Evolutionary conservation across 768 basidiomycete species (phyloP).

Genomic region (Flagelloscypha sp.): DNA sequence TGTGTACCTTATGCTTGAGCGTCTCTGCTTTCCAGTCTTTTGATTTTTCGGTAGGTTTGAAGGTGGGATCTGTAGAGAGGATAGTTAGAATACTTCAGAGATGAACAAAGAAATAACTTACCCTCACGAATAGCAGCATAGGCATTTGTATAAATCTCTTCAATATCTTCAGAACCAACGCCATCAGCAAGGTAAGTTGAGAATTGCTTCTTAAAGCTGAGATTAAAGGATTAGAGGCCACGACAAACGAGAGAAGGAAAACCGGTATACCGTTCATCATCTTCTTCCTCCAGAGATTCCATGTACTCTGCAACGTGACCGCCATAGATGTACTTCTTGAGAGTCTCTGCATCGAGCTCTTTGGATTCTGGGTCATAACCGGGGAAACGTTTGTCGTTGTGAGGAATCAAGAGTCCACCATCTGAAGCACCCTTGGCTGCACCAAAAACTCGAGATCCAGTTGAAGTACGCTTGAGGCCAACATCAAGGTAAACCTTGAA

Average conservation of each 20-base stretch:
- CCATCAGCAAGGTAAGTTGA: slow-evolving; percentile 91
- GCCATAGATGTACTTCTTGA: slow-evolving; percentile 97
- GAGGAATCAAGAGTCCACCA: slow-evolving; percentile 96
- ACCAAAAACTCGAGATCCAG: slow-evolving; percentile 95
- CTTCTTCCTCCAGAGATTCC: slow-evolving; percentile 98
- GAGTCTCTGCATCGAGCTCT: slow-evolving; percentile 84
- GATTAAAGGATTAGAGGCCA: slow-evolving; percentile 6
- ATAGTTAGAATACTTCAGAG: no score
- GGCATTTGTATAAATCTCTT: slow-evolving; percentile 89
- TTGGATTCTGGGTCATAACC: slow-evolving; percentile 93
- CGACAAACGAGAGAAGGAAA: slow-evolving; percentile 1
- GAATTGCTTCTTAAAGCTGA: slow-evolving; percentile 96
- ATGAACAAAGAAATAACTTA: no score
- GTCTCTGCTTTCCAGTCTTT: slow-evolving; percentile 88
- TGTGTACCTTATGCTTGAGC: slow-evolving; percentile 57
- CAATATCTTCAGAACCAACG: slow-evolving; percentile 91
- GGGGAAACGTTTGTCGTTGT: slow-evolving; percentile 97
- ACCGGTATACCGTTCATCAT: slow-evolving; percentile 85
- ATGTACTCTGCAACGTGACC: slow-evolving; percentile 99
- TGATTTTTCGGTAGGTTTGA: slow-evolving; percentile 84
- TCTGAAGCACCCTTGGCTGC: slow-evolving; percentile 98
- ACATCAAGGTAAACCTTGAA: slow-evolving; percentile 99
- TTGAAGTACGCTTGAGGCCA: slow-evolving; percentile 95
- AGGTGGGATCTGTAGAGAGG: slow-evolving; percentile 84
- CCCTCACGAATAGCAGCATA: slow-evolving; percentile 94